These are phyloP conservation scores for Cardiospermum halicacabum DNA, from an alignment of 345 rosid genomes.

Conservation along the genomic window DNA sequence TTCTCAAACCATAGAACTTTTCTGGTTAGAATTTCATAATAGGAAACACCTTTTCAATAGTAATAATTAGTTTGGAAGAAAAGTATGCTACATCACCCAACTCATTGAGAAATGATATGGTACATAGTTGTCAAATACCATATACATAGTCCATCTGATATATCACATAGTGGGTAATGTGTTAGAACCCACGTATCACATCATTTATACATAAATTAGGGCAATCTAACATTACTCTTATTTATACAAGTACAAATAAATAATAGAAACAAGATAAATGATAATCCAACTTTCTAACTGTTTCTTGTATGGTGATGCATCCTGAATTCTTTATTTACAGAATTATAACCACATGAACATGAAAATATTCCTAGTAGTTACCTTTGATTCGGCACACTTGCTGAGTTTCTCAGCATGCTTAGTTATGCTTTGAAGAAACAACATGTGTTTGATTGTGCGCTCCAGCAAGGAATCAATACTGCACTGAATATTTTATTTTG, in stretches of 20 bases:
- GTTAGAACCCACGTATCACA: background rate
- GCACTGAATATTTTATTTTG: conserved; percentile 55
- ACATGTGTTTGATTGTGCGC: conserved; percentile 92
- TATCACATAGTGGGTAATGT: background rate
- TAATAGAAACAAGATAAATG: background rate
- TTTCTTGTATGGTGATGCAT: background rate
- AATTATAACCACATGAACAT: conserved; percentile 3
- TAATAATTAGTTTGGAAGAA: background rate
- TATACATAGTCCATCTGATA: background rate
- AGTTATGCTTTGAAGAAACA: conserved; percentile 71
- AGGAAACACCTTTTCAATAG: background rate
- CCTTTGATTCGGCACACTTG: conserved; percentile 68
- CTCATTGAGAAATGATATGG: background rate
- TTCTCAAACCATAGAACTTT: background rate
- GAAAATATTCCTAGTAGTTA: conserved; percentile 15
- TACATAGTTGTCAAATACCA: background rate
- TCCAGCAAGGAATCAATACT: conserved; percentile 96
- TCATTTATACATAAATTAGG: background rate
- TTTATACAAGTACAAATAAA: background rate
- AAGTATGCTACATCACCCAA: background rate
- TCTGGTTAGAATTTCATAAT: background rate
- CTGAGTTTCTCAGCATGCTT: conserved; percentile 88
- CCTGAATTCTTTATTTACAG: conserved; percentile 6
- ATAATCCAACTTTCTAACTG: background rate
- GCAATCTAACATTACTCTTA: background rate